phyloP scores from a whole-genome alignment of 345 rosid species.

The Aegle marmelos region DNA sequence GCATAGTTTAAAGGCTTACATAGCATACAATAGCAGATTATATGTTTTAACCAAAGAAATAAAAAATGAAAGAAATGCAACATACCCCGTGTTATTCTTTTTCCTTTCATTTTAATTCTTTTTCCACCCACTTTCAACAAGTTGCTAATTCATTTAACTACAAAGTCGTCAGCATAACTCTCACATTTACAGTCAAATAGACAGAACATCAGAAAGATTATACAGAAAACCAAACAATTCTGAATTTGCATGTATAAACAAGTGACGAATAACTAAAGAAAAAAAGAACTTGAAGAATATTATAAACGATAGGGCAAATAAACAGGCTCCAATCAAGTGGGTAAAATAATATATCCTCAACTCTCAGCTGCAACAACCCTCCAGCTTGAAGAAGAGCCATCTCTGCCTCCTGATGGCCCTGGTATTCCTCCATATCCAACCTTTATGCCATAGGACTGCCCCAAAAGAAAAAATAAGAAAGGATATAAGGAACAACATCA shows the following conservation, averaged over 20 bases:
- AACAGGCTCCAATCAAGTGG: not conserved
- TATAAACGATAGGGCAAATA: not conserved
- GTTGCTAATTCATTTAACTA: not conserved
- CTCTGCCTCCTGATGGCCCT: constrained; percentile 90
- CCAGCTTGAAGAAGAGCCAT: constrained; percentile 75
- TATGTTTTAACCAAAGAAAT: not conserved
- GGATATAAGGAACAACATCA: constrained; percentile 16
- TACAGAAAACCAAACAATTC: constrained; percentile 6
- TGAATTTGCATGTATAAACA: constrained; percentile 11
- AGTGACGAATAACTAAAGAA: not conserved
- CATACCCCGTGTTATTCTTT: not conserved
- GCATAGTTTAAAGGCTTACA: not conserved
- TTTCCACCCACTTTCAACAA: no score
- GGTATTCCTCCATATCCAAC: constrained; percentile 97
- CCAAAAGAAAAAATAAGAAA: not conserved
- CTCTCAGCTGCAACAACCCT: constrained; percentile 82
- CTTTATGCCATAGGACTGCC: constrained; percentile 92
- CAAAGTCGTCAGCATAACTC: not conserved
- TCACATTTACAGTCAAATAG: constrained; percentile 7
- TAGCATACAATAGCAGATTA: not conserved
- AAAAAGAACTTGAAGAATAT: not conserved
- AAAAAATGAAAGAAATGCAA: not conserved
- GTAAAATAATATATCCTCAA: not conserved
- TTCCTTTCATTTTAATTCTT: no score
- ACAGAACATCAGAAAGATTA: not conserved